These are phyloP conservation scores for Exsudoporus floridanus DNA, from an alignment of 1,284 basidiomycete species.

Conservation along the genomic window DNA sequence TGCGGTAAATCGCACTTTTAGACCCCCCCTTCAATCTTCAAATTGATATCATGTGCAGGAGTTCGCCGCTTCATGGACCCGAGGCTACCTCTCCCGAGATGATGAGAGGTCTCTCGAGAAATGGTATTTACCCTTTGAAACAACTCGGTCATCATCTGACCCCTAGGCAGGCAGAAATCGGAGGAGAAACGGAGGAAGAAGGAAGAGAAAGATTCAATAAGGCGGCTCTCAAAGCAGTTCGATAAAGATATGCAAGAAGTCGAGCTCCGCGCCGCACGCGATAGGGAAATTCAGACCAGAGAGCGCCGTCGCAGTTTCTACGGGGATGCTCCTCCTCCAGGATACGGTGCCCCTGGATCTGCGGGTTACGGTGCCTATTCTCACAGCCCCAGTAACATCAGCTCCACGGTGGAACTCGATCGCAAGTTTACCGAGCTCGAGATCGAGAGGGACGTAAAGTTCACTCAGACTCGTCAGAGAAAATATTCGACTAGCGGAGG, in stretches of 20 bases:
- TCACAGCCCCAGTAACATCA: slow-evolving; percentile 25
- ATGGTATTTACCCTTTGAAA: slow-evolving; percentile 42
- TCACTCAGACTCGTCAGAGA: slow-evolving; percentile 26
- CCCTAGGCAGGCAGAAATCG: slow-evolving; percentile 48
- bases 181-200: slow-evolving; percentile 57
- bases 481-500: slow-evolving; percentile 32
- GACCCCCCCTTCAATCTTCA: background rate
- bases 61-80: slow-evolving; percentile 56
- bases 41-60: slow-evolving; percentile 42
- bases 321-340: slow-evolving; percentile 30
- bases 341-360: slow-evolving; percentile 21
- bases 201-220: slow-evolving; percentile 56
- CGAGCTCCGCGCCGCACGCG: slow-evolving; percentile 52
- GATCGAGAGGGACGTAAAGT: slow-evolving; percentile 28
- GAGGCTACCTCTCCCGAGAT: slow-evolving; percentile 40
- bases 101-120: slow-evolving; percentile 47
- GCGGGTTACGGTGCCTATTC: slow-evolving; percentile 24
- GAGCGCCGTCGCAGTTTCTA: slow-evolving; percentile 38
- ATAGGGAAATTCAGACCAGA: slow-evolving; percentile 46
- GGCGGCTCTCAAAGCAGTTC: slow-evolving; percentile 48
- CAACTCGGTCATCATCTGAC: slow-evolving; percentile 6
- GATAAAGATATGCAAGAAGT: slow-evolving; percentile 48
- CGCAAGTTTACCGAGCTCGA: slow-evolving; percentile 36
- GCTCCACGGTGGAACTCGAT: slow-evolving; percentile 27
- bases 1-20: slow-evolving; percentile 39